A percentile compares a stretch with the other conserved stretches of the same genome.
These are phyloP conservation scores for Microcyclospora pomicola DNA, from an alignment of 2,329 filamentous ascomycete genomes.

Conservation along the genomic window DNA sequence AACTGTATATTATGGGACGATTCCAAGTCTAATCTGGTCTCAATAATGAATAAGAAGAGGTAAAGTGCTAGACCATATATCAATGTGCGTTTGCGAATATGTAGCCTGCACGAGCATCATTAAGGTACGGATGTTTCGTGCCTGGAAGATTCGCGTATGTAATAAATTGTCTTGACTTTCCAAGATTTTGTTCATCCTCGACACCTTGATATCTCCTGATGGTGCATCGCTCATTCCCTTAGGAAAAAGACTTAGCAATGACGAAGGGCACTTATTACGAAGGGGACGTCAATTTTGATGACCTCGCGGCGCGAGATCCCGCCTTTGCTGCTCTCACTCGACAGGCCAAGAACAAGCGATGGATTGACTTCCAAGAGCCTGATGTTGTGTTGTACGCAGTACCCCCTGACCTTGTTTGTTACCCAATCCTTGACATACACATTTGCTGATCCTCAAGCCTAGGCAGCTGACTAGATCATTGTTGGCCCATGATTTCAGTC, in stretches of 20 bases:
- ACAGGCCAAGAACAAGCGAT: slow-evolving; percentile 23
- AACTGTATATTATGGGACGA: too few species aligned
- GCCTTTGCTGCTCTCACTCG: slow-evolving; percentile 43
- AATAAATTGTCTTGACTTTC: too few species aligned
- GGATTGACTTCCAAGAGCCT: slow-evolving; percentile 70
- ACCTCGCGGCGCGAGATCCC: slow-evolving; percentile 43
- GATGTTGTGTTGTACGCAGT: slow-evolving; percentile 53
- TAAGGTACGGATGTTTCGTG: too few species aligned
- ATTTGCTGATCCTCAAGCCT: too few species aligned
- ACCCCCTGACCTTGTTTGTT: not conserved
- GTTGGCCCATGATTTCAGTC: slow-evolving; percentile 58
- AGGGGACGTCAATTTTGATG: slow-evolving; percentile 46
- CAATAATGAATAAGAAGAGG: too few species aligned
- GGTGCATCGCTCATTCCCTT: not conserved
- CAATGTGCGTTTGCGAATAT: too few species aligned
- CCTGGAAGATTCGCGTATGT: too few species aligned
- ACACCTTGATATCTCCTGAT: not conserved
- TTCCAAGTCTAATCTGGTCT: too few species aligned
- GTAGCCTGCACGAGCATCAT: too few species aligned
- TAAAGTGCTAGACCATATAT: too few species aligned
- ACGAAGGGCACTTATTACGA: slow-evolving; percentile 30
- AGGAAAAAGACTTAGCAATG: not conserved
- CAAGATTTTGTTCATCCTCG: too few species aligned
- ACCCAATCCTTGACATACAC: not conserved
- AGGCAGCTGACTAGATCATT: slow-evolving; percentile 63